These are phyloP conservation scores for Penicillium expansum DNA, from an alignment of 2,329 filamentous ascomycete species.

Conservation along the genomic window DNA sequence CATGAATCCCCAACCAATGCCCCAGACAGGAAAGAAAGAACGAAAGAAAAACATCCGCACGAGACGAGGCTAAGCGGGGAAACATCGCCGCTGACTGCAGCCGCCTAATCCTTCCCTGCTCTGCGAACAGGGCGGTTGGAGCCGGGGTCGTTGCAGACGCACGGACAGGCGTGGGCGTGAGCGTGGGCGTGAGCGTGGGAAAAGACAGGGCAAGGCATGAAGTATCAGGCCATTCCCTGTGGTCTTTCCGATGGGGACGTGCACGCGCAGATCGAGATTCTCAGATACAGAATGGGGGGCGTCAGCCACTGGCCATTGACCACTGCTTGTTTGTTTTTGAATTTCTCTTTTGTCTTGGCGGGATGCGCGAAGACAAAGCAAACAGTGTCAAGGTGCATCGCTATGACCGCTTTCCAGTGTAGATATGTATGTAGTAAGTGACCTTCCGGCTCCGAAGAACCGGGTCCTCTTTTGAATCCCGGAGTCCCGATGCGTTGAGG, in stretches of 20 bases:
- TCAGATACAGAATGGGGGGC: background rate
- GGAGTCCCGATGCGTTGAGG: background rate
- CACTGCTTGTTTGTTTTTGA: constrained; percentile 1
- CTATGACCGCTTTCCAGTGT: constrained; percentile 5
- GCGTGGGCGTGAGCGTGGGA: constrained; percentile 1
- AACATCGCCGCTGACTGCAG: constrained; percentile 1
- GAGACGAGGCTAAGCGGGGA: background rate
- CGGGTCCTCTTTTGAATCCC: constrained; percentile 5
- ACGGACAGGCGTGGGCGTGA: constrained; percentile 7
- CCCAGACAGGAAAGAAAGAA: background rate
- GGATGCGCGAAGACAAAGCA: background rate
- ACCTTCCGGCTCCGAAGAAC: background rate
- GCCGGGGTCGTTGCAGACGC: constrained; percentile 1
- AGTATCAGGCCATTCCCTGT: constrained; percentile 1
- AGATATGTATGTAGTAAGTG: background rate
- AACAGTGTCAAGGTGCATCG: background rate
- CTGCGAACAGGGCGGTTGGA: constrained; percentile 4
- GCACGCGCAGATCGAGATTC: background rate
- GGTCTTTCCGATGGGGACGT: background rate
- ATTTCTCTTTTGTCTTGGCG: background rate
- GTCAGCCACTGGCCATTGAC: background rate
- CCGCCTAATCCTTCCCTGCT: background rate
- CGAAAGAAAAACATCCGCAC: background rate
- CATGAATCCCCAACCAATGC: background rate
- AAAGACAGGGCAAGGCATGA: background rate